These are phyloP conservation scores for Sporopachydermia lactativora DNA, from an alignment of 805 yeast species.

Conservation along the genomic window DNA sequence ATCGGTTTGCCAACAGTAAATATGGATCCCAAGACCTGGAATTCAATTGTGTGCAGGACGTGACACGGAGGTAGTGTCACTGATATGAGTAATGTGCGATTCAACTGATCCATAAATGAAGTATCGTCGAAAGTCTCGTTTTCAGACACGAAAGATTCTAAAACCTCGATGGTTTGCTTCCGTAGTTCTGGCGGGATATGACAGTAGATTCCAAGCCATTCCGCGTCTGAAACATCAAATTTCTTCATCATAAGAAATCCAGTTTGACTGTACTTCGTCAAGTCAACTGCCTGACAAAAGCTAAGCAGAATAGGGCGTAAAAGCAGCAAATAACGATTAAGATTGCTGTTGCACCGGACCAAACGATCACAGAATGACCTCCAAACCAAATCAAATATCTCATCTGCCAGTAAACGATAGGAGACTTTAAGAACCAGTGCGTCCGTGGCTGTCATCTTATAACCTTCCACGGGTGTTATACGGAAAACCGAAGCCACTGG, in stretches of 20 bases:
- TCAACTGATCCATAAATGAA: not conserved
- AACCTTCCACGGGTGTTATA: conserved; percentile 21
- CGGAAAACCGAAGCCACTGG: conserved; percentile 49
- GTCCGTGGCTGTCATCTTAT: conserved; percentile 17
- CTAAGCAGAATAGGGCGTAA: conserved; percentile 5
- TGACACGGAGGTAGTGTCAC: conserved; percentile 52
- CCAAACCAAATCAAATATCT: conserved; percentile 10
- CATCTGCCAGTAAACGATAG: conserved; percentile 16
- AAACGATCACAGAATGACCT: conserved; percentile 5
- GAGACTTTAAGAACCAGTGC: conserved; percentile 16
- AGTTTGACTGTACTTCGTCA: not conserved
- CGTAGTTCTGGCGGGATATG: not conserved
- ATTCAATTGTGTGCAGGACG: conserved; percentile 43
- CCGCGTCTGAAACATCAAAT: not conserved
- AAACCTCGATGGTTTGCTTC: not conserved
- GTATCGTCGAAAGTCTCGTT: not conserved
- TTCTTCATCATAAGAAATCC: not conserved
- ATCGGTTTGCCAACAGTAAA: conserved; percentile 55
- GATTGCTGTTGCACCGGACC: not conserved
- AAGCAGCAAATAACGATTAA: conserved; percentile 5
- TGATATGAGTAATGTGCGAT: conserved; percentile 26
- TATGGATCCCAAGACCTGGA: conserved; percentile 13
- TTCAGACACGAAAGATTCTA: not conserved
- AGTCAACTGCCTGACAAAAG: not conserved
- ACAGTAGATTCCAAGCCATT: not conserved